Base-by-base conservation (phyloP, 83 land plant species). In the Picea mariana region DNA sequence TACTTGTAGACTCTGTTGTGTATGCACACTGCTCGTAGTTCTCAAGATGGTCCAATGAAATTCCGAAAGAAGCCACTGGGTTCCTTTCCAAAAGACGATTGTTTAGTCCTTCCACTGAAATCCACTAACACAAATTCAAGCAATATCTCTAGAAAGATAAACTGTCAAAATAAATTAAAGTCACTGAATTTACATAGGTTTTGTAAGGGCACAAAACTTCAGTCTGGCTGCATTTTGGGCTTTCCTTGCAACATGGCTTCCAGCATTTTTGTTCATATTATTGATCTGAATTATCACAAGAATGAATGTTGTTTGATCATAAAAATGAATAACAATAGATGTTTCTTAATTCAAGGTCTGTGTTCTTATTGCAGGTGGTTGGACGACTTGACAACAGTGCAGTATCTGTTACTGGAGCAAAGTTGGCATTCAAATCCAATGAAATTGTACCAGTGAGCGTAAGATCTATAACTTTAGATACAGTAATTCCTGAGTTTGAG, bases 361-460 rank as follows among this genome's bases (percentile, higher is more conserved):
- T 21, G 38, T 59, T 52, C 62, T 67, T 21, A 38, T 67, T 20
- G 73, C 89, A 94, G 98, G 85, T 95, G 85, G 85, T 93, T 44
- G 98, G 98, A 15, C 86, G 98, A 61, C 92, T 95, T 26, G 98
- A 95, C 86, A 95, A 95, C 83, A 93, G 95, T 87, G 98, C 95
- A n/a, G 86, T 93, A 59, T 95, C 98, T 27, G 93, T 91, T n/a
- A 78, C 86, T 60, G 94, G 95, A 79, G 98, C 98, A 49, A 91
- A 82, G 81, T 68, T 88, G 79, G 92, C 94, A 58, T 95, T 95
- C 88, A 89, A 92, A 75, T 88, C 92, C 61, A 93, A 93, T 80
- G 87, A 95, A 85, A 90, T 93, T 55, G 78, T 93, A 34, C 89
- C 89, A 42, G 66, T 95, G 34, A 86, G 87, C 68, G 92, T 93